Base-by-base conservation (phyloP, 805 yeast genomes). In the Myxozyma monticola region DNA sequence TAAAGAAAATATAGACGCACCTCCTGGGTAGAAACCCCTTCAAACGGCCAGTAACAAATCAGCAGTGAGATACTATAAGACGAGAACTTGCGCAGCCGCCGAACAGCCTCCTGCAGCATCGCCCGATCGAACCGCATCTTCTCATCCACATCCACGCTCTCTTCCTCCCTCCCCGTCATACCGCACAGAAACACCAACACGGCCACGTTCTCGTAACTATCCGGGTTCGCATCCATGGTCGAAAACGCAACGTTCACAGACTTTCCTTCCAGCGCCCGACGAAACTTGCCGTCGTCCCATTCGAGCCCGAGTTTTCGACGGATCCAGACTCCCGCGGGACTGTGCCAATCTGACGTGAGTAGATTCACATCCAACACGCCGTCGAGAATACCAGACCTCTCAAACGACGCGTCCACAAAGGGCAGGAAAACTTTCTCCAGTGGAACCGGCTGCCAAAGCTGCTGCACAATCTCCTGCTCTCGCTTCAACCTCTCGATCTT, bases 121-220 rank as follows among this genome's bases (percentile, higher is more conserved):
- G 53, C 51, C 21, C 68, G 60, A 51, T 77, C 81, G n/a, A 69
- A 42, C 9, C 48, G 48, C 22, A 76, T 60, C 52, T 75, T 76
- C 5, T 60, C 63, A n/a, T 54, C 44, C 24, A 46, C 36, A 21
- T 57, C 54, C 8, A 50, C 37, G 5, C 38, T 3, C 10, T 45
- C 30, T 15, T 56, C 59, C 4, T 51, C 60, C 7, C 57, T 45
- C 18, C 64, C 60, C 1, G 68, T 59, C 21, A 75, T 59, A 2
- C 85, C 85, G 55, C 81, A 71, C 56, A 79, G 82, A 59, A 80
- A 70, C 2, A 82, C 54, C 4, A 82, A 46, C 45, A 77, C 72
- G 0, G 75, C 69, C 4, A 76, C 63, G 20, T 67, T 64, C 24
- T 66, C 61, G 57, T 77, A 77, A 42, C 69, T 69, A 7, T 64